phyloP scores from a whole-genome alignment of 108 stramenopile genomes.

The Nitzschia palea region DNA sequence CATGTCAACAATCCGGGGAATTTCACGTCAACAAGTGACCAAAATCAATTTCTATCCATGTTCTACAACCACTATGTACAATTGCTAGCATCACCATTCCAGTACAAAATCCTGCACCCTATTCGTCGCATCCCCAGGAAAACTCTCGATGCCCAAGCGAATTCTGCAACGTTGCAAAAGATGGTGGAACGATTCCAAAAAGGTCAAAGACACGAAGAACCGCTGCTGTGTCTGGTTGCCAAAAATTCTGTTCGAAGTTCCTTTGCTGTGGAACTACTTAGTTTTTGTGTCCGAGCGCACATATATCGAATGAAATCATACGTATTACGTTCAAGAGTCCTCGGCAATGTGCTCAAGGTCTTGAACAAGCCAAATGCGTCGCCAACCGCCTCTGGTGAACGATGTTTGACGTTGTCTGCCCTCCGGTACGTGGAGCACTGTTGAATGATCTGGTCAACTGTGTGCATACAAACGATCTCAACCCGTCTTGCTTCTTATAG shows the following conservation, averaged over 20 bases:
- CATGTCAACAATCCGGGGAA: conserved; percentile 16
- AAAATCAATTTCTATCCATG: conserved; percentile 75
- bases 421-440: conserved; percentile 43
- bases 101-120: conserved; percentile 67
- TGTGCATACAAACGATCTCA: too few species aligned
- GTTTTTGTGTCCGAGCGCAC: conserved; percentile 87
- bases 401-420: conserved; percentile 77
- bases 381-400: conserved; percentile 43
- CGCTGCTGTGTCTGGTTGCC: conserved; percentile 41
- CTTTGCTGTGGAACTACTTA: conserved; percentile 81
- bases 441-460: not conserved
- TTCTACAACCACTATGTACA: conserved; percentile 84
- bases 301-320: conserved; percentile 83
- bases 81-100: conserved; percentile 85
- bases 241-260: conserved; percentile 66
- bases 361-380: conserved; percentile 21
- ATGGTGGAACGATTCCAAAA: conserved; percentile 40
- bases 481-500: conserved; percentile 12
- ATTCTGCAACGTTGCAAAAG: conserved; percentile 26
- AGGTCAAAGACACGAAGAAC: conserved; percentile 39
- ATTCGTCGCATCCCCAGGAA: conserved; percentile 35
- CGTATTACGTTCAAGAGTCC: conserved; percentile 67
- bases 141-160: conserved; percentile 3
- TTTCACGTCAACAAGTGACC: conserved; percentile 39
- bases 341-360: conserved; percentile 65